Conservation (phyloP, 345 rosid genomes). For the Linum tenue region DNA sequence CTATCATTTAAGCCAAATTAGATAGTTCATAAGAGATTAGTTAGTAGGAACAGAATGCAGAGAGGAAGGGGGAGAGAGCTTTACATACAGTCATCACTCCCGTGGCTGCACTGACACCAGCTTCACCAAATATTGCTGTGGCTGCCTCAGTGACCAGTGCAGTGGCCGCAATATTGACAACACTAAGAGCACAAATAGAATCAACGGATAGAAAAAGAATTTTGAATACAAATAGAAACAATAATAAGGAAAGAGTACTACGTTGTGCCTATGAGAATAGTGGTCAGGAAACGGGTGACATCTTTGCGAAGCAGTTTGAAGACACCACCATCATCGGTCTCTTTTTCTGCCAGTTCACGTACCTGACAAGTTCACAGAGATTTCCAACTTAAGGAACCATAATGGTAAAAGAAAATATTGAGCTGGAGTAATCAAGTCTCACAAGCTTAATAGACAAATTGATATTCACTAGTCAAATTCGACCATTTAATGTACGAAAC, state of each 20-base stretch:
- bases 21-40: background rate
- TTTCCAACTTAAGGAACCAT: background rate
- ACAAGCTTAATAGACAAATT: too few species aligned
- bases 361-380: conserved; percentile 40
- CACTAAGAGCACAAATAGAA: conserved; percentile 43
- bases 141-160: conserved; percentile 98
- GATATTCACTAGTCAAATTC: too few species aligned
- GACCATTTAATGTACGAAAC: too few species aligned
- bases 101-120: conserved; percentile 99
- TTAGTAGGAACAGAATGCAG: background rate
- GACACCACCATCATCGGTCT: conserved; percentile 75
- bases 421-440: background rate
- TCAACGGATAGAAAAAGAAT: conserved; percentile 22
- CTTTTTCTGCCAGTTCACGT: conserved; percentile 94
- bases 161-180: conserved; percentile 97
- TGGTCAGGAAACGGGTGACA: conserved; percentile 94
- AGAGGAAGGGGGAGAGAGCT: background rate
- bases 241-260: conserved; percentile 24
- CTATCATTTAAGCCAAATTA: conserved; percentile 21
- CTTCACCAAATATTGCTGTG: conserved; percentile 97
- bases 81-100: conserved; percentile 93
- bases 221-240: conserved; percentile 15
- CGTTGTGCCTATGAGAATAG: conserved; percentile 99
- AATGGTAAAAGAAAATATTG: background rate
- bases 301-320: conserved; percentile 94